These are phyloP conservation scores for Bimuria novae-zelandiae DNA, from an alignment of 2,329 filamentous ascomycete genomes.

Conservation along the genomic window DNA sequence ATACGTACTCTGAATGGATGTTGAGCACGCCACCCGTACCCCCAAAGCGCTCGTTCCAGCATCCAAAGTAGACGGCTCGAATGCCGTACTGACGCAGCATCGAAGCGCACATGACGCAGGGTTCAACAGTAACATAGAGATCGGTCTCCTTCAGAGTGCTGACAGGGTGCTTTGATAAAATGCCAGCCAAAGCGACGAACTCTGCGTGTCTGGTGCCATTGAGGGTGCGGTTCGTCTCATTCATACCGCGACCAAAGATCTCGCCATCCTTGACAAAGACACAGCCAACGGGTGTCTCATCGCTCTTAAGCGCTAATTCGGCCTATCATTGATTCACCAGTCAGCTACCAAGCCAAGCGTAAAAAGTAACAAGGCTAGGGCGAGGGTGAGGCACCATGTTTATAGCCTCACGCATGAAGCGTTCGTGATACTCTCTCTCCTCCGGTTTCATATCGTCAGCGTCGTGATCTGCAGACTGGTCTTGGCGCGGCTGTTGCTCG, in stretches of 20 bases:
- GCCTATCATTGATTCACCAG: conserved; percentile 60
- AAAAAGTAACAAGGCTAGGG: background rate
- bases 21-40: conserved; percentile 92
- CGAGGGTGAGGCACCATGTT: conserved; percentile 67
- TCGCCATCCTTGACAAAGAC: conserved; percentile 81
- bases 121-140: conserved; percentile 96
- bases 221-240: conserved; percentile 72
- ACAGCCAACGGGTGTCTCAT: conserved; percentile 96
- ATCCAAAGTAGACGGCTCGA: conserved; percentile 90
- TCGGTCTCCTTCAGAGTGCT: conserved; percentile 73
- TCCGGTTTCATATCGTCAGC: conserved; percentile 38
- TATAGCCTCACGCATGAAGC: conserved; percentile 84
- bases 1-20: conserved; percentile 70
- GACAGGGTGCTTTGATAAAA: conserved; percentile 67
- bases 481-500: conserved; percentile 32
- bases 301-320: conserved; percentile 75
- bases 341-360: conserved; percentile 18
- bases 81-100: conserved; percentile 87
- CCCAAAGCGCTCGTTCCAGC: conserved; percentile 94
- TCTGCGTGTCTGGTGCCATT: conserved; percentile 90
- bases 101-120: conserved; percentile 98
- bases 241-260: conserved; percentile 90
- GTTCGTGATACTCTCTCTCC: conserved; percentile 56
- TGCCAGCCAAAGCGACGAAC: conserved; percentile 79
- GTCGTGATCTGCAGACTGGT: conserved; percentile 28